A percentile compares a stretch with the other conserved stretches of the same genome.
Conservation (phyloP, 2,329 filamentous ascomycete species). For the Coniochaeta prunicola region DNA sequence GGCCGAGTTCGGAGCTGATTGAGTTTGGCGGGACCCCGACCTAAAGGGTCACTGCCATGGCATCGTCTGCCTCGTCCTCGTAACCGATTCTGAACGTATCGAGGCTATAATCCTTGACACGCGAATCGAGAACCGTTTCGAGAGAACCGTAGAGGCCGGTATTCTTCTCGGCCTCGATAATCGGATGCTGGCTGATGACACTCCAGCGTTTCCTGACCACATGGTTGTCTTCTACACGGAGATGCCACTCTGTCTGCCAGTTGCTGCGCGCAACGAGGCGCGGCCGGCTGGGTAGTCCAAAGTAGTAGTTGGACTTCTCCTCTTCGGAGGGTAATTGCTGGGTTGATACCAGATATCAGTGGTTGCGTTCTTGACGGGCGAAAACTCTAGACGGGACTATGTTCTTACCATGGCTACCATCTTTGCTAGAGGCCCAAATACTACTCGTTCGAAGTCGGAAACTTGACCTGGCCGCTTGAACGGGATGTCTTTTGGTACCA, state of each 20-base stretch:
- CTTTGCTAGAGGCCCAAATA: too few species aligned
- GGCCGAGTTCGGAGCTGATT: neutral
- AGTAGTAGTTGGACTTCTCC: neutral
- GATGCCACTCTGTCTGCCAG: neutral
- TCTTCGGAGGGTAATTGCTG: neutral
- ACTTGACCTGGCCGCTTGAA: too few species aligned
- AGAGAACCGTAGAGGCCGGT: neutral
- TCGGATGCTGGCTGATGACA: neutral
- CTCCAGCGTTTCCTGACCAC: neutral
- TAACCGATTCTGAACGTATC: too few species aligned
- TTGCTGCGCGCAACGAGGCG: neutral
- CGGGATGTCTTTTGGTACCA: too few species aligned
- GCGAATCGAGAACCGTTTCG: too few species aligned
- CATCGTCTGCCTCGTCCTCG: neutral
- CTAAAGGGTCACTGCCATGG: neutral
- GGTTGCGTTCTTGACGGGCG: too few species aligned
- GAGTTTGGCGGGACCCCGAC: neutral
- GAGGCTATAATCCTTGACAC: too few species aligned
- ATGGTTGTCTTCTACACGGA: neutral
- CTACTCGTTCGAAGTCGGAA: too few species aligned
- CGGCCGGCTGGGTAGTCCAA: neutral
- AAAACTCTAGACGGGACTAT: too few species aligned
- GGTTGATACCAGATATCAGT: too few species aligned
- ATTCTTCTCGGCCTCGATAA: neutral
- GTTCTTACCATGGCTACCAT: too few species aligned